These are phyloP conservation scores for Pestalotiopsis sp. DNA, from an alignment of 2,329 filamentous ascomycete genomes.

Conservation along the genomic window DNA sequence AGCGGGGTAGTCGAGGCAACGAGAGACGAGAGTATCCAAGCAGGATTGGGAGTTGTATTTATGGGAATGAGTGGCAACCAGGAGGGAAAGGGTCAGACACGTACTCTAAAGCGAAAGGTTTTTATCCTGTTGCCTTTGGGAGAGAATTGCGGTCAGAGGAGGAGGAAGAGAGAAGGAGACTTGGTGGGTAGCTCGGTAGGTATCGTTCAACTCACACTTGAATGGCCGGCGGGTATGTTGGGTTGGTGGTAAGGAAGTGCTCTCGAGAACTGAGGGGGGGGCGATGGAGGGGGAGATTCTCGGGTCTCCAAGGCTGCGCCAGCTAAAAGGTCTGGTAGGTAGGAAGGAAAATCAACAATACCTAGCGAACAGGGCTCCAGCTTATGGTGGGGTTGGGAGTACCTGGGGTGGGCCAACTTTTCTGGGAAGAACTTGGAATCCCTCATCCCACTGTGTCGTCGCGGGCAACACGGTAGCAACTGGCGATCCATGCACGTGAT, in stretches of 20 bases:
- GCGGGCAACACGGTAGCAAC: slow-evolving; percentile 4
- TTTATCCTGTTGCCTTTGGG: slow-evolving; percentile 10
- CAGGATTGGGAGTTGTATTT: slow-evolving; percentile 1
- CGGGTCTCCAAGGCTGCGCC: background rate
- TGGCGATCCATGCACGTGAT: slow-evolving; percentile 3
- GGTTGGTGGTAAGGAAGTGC: slow-evolving; percentile 1
- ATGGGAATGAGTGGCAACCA: background rate
- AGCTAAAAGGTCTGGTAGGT: background rate
- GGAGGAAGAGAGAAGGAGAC: slow-evolving; percentile 3
- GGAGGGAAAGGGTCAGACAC: background rate
- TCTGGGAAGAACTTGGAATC: background rate
- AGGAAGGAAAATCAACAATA: background rate
- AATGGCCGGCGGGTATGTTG: background rate
- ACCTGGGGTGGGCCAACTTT: slow-evolving; percentile 2
- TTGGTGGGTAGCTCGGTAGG: slow-evolving; percentile 7
- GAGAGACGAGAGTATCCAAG: background rate
- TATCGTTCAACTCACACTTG: slow-evolving; percentile 2
- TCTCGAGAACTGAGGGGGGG: background rate
- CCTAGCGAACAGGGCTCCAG: background rate
- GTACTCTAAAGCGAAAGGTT: background rate
- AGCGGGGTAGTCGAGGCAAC: slow-evolving; percentile 23
- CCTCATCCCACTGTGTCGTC: slow-evolving; percentile 5
- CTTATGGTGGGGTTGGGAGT: background rate
- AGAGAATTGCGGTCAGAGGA: slow-evolving; percentile 10
- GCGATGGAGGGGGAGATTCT: slow-evolving; percentile 8